Evolutionary conservation across 495 filamentous ascomycete species (phyloP).

Genomic region (Aspergillus heteromorphus): DNA sequence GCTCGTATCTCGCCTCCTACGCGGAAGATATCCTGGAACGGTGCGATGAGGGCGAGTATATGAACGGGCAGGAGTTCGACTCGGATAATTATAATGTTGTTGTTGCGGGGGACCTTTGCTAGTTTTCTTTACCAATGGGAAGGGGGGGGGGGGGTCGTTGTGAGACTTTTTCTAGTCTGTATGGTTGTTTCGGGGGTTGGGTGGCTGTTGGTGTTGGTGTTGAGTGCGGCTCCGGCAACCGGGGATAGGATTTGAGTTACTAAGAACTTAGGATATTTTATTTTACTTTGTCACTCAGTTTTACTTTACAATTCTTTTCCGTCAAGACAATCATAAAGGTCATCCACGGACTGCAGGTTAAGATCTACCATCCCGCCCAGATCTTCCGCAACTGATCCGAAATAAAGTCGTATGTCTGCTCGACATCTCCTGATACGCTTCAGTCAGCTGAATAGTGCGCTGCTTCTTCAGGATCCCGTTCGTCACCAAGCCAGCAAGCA

Average conservation of each 20-base stretch:
- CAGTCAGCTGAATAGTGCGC: conserved; percentile 1
- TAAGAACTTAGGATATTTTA: too few relatives aligned
- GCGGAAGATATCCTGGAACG: neutral
- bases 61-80: conserved; percentile 1
- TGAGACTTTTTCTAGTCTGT: too few relatives aligned
- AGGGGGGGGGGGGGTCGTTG: too few relatives aligned
- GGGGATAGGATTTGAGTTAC: too few relatives aligned
- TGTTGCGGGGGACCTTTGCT: neutral
- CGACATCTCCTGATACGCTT: neutral
- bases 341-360: too few relatives aligned
- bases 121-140: neutral
- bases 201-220: too few relatives aligned
- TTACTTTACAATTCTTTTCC: too few relatives aligned
- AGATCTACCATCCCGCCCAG: neutral
- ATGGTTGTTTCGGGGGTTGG: too few relatives aligned
- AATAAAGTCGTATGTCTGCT: neutral
- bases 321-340: too few relatives aligned
- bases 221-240: too few relatives aligned
- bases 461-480: conserved; percentile 2
- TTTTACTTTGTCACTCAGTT: too few relatives aligned
- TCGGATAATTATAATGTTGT: neutral
- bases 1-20: neutral
- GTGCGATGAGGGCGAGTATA: neutral
- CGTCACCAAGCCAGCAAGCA: neutral
- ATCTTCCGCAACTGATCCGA: neutral